These are phyloP conservation scores for Penicillium egyptiacum DNA, from an alignment of 495 filamentous ascomycete species.

Conservation along the genomic window DNA sequence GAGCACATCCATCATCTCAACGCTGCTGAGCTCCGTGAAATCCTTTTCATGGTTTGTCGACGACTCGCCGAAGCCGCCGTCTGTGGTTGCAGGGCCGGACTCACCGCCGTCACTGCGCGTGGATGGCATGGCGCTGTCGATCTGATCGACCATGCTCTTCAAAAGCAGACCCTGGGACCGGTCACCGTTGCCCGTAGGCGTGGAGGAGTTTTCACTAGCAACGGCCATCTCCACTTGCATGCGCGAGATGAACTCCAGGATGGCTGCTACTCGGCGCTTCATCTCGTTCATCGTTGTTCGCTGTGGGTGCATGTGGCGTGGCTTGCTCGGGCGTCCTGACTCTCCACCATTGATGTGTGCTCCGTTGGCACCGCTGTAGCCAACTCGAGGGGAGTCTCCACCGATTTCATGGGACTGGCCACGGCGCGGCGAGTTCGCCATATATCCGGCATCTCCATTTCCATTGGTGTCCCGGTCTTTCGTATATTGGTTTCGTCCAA, in stretches of 20 bases:
- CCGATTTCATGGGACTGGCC: constrained; percentile 65
- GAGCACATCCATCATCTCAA: constrained; percentile 82
- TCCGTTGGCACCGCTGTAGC: constrained; percentile 35
- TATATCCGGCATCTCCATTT: constrained; percentile 45
- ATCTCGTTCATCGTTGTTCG: constrained; percentile 85
- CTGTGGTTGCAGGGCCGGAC: constrained; percentile 32
- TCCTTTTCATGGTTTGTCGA: constrained; percentile 42
- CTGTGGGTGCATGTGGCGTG: constrained; percentile 53
- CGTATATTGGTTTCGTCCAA: constrained; percentile 86
- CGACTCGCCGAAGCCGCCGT: constrained; percentile 29
- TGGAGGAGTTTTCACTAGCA: constrained; percentile 40
- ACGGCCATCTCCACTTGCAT: constrained; percentile 87
- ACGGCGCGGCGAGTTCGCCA: constrained; percentile 58
- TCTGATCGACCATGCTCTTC: constrained; percentile 39
- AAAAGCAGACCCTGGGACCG: constrained; percentile 38
- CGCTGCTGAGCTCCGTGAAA: constrained; percentile 66
- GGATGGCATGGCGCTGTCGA: constrained; percentile 33
- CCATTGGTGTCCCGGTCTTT: constrained; percentile 65
- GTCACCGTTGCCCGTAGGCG: constrained; percentile 39
- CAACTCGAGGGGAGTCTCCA: constrained; percentile 42
- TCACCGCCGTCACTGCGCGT: constrained; percentile 31
- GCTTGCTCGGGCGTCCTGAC: constrained; percentile 57
- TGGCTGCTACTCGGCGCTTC: constrained; percentile 77
- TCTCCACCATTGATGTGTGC: constrained; percentile 46
- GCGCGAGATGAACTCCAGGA: constrained; percentile 86